Percentiles rank a stretch among this genome's conserved stretches.
phyloP scores from a whole-genome alignment of 164 flowering plant genomes.

The Vitis amurensis region DNA sequence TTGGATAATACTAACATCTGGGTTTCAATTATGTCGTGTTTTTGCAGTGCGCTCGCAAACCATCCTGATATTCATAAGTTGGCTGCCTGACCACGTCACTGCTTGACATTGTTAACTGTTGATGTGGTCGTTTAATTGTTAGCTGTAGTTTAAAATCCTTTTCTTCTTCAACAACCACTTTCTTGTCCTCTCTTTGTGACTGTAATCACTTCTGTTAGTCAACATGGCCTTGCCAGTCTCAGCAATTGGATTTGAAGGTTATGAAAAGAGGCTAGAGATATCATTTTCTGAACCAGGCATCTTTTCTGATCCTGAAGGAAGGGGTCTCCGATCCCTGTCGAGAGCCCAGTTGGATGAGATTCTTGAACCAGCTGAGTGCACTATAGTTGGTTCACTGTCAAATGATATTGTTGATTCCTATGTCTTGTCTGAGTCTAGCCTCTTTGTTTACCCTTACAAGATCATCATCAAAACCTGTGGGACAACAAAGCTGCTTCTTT shows the following conservation, averaged over 20 bases:
- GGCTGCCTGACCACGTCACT: conserved; percentile 11
- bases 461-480: conserved; percentile 58
- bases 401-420: conserved; percentile 46
- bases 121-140: conserved; percentile 15
- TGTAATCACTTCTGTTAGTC: background rate
- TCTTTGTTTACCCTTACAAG: conserved; percentile 52
- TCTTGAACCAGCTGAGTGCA: conserved; percentile 46
- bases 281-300: conserved; percentile 33
- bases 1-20: background rate
- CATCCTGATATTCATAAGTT: conserved; percentile 39
- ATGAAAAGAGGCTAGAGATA: conserved; percentile 53
- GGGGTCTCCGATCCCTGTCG: conserved; percentile 40
- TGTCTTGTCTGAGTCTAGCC: conserved; percentile 58
- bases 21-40: background rate
- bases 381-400: conserved; percentile 43
- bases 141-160: conserved; percentile 5
- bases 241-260: conserved; percentile 60
- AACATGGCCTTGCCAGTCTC: conserved; percentile 31
- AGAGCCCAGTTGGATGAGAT: conserved; percentile 39
- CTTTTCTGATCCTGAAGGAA: conserved; percentile 42
- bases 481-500: conserved; percentile 46
- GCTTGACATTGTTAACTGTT: no score
- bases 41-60: conserved; percentile 52
- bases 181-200: conserved; percentile 13
- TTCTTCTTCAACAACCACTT: conserved; percentile 9